phyloP scores from a whole-genome alignment of 2,329 filamentous ascomycete species.

The Arachnopeziza araneosa region DNA sequence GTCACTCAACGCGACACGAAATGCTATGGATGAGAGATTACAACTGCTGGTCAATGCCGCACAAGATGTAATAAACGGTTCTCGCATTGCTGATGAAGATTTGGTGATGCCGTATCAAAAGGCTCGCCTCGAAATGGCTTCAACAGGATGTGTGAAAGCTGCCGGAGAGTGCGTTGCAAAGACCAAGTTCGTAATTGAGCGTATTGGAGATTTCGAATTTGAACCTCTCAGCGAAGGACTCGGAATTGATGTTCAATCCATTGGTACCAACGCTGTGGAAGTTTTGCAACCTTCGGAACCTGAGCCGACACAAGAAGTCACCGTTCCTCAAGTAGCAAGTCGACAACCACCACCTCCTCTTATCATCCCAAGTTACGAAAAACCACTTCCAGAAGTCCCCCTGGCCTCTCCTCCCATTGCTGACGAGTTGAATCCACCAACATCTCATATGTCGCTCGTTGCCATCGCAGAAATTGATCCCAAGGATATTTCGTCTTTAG shows the following conservation, averaged over 20 bases:
- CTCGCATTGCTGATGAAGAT: slow-evolving; percentile 62
- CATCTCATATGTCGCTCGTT: slow-evolving; percentile 6
- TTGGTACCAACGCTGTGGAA: slow-evolving; percentile 3
- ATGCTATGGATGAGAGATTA: slow-evolving; percentile 74
- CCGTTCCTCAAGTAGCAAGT: slow-evolving; percentile 28
- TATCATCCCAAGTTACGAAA: slow-evolving; percentile 49
- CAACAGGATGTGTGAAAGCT: slow-evolving; percentile 81
- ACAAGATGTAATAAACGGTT: slow-evolving; percentile 67
- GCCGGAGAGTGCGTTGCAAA: slow-evolving; percentile 89
- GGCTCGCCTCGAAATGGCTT: slow-evolving; percentile 67
- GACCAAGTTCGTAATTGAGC: slow-evolving; percentile 77
- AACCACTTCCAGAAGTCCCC: slow-evolving; percentile 63
- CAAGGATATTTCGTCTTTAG: slow-evolving; percentile 28
- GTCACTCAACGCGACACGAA: slow-evolving; percentile 61
- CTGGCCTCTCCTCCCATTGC: slow-evolving; percentile 30
- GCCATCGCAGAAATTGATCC: slow-evolving; percentile 16
- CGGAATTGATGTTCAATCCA: slow-evolving; percentile 42
- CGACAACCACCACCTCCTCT: slow-evolving; percentile 41
- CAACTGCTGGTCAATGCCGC: slow-evolving; percentile 76
- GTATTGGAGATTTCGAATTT: slow-evolving; percentile 86
- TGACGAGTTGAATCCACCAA: slow-evolving; percentile 1
- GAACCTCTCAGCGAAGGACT: slow-evolving; percentile 46
- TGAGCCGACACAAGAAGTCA: background rate
- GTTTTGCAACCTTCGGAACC: background rate
- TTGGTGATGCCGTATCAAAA: slow-evolving; percentile 78